These are phyloP conservation scores for Tetracentron sinense DNA, from an alignment of 164 flowering plant species.

Conservation along the genomic window DNA sequence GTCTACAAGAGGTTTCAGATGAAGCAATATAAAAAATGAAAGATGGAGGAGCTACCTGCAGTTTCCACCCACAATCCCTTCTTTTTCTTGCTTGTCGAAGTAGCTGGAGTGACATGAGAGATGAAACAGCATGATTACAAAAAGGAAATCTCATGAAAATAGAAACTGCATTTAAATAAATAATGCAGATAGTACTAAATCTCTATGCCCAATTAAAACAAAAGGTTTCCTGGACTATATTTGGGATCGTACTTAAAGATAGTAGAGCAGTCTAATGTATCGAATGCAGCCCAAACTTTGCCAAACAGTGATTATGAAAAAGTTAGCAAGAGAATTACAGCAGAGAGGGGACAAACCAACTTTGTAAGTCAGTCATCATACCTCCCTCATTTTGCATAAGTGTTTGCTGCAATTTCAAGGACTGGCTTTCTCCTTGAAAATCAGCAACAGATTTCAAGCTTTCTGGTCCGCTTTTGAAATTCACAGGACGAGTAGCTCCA, in stretches of 20 bases:
- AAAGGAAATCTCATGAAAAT: background rate
- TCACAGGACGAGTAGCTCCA: conserved; percentile 14
- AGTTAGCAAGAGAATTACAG: background rate
- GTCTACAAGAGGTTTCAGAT: background rate
- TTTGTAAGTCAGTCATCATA: conserved; percentile 5
- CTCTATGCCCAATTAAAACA: background rate
- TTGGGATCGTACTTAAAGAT: background rate
- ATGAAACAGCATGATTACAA: background rate
- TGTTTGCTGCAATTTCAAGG: conserved; percentile 18
- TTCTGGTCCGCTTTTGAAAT: conserved; percentile 16
- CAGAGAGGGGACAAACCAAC: background rate
- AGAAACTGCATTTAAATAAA: background rate
- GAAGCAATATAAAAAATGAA: background rate
- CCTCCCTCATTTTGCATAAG: conserved; percentile 27
- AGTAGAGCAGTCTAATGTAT: background rate
- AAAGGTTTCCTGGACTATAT: too few species aligned
- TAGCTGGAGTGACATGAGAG: conserved; percentile 25
- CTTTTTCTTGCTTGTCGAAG: conserved; percentile 28
- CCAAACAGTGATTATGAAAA: background rate
- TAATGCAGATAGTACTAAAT: background rate
- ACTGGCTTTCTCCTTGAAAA: conserved; percentile 52
- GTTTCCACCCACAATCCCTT: conserved; percentile 26
- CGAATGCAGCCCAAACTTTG: background rate
- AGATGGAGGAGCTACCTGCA: conserved; percentile 35
- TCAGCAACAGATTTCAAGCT: conserved; percentile 25